A percentile compares a stretch with the other conserved stretches of the same genome.
Evolutionary conservation across 768 basidiomycete genomes (phyloP).

Genomic region (Neoboletus subvelutipes): DNA sequence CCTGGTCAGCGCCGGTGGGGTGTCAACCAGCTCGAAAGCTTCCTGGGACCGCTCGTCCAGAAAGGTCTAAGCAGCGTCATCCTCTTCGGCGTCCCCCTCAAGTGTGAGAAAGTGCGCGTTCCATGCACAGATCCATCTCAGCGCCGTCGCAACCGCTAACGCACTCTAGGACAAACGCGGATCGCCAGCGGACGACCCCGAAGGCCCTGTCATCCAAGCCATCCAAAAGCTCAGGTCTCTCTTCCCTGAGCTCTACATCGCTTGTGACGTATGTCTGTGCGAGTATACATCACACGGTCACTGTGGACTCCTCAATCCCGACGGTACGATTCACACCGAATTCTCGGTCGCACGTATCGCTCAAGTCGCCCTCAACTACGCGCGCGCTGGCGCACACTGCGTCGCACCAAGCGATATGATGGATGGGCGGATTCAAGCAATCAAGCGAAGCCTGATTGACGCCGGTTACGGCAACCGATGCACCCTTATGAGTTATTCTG

Average conservation of each 20-base stretch:
- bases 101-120: slow-evolving; percentile 64
- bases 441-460: slow-evolving; percentile 84
- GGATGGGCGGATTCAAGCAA: slow-evolving; percentile 90
- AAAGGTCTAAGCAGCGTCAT: slow-evolving; percentile 93
- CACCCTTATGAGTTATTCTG: slow-evolving; percentile 94
- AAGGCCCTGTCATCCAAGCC: slow-evolving; percentile 93
- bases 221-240: slow-evolving; percentile 72
- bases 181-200: slow-evolving; percentile 83
- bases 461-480: slow-evolving; percentile 84
- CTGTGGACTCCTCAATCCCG: slow-evolving; percentile 76
- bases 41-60: slow-evolving; percentile 81
- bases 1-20: slow-evolving; percentile 95
- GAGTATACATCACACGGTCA: slow-evolving; percentile 99
- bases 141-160: not conserved
- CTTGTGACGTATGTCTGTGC: slow-evolving; percentile 97
- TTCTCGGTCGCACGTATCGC: slow-evolving; percentile 88
- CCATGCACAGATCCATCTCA: not conserved
- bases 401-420: slow-evolving; percentile 99
- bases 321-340: slow-evolving; percentile 74
- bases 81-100: slow-evolving; percentile 88
- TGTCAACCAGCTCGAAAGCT: slow-evolving; percentile 84
- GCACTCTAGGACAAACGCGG: slow-evolving; percentile 69
- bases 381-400: slow-evolving; percentile 93
- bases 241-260: slow-evolving; percentile 86
- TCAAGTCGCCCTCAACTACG: slow-evolving; percentile 89